These are phyloP conservation scores for Nothomitra cinnamomea DNA, from an alignment of 2,329 filamentous ascomycete species.

Conservation along the genomic window DNA sequence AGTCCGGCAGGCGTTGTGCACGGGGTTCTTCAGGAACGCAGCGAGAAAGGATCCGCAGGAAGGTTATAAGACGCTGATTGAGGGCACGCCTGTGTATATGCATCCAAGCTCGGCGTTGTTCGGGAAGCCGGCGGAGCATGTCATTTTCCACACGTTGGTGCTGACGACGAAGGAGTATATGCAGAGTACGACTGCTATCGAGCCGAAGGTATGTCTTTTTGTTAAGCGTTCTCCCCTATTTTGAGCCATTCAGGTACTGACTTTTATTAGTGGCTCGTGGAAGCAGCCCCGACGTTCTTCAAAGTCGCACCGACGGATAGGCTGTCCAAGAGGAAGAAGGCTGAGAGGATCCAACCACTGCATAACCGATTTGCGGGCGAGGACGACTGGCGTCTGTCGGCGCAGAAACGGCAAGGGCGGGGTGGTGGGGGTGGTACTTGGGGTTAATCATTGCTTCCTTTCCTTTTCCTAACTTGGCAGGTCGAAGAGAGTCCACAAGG, in stretches of 20 bases:
- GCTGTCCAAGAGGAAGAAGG: constrained; percentile 80
- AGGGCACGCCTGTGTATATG: constrained; percentile 86
- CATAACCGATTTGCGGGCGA: constrained; percentile 85
- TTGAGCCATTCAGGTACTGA: constrained; percentile 7
- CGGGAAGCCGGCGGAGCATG: constrained; percentile 90
- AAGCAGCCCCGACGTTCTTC: constrained; percentile 97
- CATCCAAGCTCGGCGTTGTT: constrained; percentile 86
- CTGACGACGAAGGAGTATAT: constrained; percentile 97
- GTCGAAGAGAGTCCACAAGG: too few relatives aligned
- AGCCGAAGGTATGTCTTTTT: constrained; percentile 47
- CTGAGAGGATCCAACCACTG: constrained; percentile 85
- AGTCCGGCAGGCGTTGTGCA: constrained; percentile 76
- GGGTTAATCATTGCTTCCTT: constrained; percentile 37
- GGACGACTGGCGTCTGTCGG: constrained; percentile 86
- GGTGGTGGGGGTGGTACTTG: constrained; percentile 86
- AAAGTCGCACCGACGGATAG: constrained; percentile 81
- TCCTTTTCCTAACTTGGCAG: background rate
- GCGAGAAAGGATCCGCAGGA: constrained; percentile 92
- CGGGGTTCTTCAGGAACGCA: constrained; percentile 88
- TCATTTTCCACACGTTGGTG: constrained; percentile 82
- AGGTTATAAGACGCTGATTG: constrained; percentile 93
- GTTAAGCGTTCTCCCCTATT: background rate
- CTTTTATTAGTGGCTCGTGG: constrained; percentile 48
- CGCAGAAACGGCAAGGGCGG: constrained; percentile 70
- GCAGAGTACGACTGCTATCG: constrained; percentile 83